Evolutionary conservation across 495 filamentous ascomycete species (phyloP).

Genomic region (Letharia lupina): DNA sequence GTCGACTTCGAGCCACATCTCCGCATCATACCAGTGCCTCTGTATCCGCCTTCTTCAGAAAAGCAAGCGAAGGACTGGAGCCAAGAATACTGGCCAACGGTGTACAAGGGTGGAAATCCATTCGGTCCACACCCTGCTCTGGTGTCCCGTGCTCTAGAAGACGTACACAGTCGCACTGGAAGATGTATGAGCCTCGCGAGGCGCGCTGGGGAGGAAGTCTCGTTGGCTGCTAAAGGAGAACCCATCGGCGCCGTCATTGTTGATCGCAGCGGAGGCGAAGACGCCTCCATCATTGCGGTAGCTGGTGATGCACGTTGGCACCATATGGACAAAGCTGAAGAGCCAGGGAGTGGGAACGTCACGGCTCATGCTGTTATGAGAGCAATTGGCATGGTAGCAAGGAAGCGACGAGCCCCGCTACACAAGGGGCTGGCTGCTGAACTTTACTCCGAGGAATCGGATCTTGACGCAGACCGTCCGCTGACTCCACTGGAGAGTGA

Average conservation of each 20-base stretch:
- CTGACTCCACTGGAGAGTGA: slow-evolving; percentile 34
- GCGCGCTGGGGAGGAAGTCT: slow-evolving; percentile 49
- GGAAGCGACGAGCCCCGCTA: slow-evolving; percentile 34
- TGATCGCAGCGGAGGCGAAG: slow-evolving; percentile 32
- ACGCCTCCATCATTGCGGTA: slow-evolving; percentile 52
- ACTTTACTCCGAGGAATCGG: neutral
- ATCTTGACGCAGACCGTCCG: slow-evolving; percentile 23
- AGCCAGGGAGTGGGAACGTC: slow-evolving; percentile 53
- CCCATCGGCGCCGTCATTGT: slow-evolving; percentile 76
- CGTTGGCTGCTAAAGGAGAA: slow-evolving; percentile 52
- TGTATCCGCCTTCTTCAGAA: slow-evolving; percentile 62
- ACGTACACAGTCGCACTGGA: slow-evolving; percentile 45
- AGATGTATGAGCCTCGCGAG: slow-evolving; percentile 63
- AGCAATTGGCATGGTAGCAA: slow-evolving; percentile 79
- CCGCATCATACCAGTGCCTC: slow-evolving; percentile 55
- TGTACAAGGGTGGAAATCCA: slow-evolving; percentile 77
- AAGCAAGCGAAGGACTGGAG: slow-evolving; percentile 72
- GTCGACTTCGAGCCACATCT: slow-evolving; percentile 38
- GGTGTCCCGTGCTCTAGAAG: slow-evolving; percentile 37
- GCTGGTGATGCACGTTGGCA: slow-evolving; percentile 69
- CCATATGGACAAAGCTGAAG: neutral
- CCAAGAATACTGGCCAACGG: slow-evolving; percentile 72
- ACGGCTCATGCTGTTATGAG: slow-evolving; percentile 79
- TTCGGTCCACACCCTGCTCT: slow-evolving; percentile 62
- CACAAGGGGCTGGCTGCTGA: neutral